Percentiles rank a stretch among this genome's conserved stretches.
Conservation (phyloP, 305 asterid species). For the Fraxinus platypoda region DNA sequence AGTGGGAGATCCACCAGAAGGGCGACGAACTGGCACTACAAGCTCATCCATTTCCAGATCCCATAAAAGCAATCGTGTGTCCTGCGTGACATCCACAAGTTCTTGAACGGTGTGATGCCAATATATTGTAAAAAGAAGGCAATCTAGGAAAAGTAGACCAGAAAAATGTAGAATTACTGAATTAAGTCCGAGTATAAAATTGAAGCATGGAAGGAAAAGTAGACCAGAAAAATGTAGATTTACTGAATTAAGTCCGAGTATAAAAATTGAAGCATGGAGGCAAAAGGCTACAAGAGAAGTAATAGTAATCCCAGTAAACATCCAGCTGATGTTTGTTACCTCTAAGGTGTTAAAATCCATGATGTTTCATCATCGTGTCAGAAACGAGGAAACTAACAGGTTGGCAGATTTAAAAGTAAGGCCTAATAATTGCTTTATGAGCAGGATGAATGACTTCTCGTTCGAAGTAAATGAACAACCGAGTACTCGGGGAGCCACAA, state of each 20-base stretch:
- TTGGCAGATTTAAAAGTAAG: not conserved
- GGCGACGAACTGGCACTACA: constrained; percentile 92
- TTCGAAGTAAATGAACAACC: not conserved
- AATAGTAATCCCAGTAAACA: not conserved
- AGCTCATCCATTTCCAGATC: constrained; percentile 97
- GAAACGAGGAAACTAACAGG: not conserved
- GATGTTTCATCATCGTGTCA: not conserved
- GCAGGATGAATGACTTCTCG: not conserved
- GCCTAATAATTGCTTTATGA: not conserved
- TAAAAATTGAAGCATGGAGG: not conserved
- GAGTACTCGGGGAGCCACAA: not conserved
- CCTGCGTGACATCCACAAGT: constrained; percentile 45
- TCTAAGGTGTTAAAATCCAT: not conserved
- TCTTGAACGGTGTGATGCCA: not conserved
- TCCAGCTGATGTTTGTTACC: not conserved
- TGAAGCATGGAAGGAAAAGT: not conserved
- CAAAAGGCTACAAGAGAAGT: not conserved
- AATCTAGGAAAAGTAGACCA: not conserved
- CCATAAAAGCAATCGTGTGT: constrained; percentile 91
- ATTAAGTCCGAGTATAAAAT: not conserved
- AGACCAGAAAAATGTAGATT: not conserved
- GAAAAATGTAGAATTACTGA: not conserved
- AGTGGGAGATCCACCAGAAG: constrained; percentile 94
- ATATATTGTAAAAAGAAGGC: not conserved
- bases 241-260: not conserved